phyloP scores from a whole-genome alignment of 2,329 filamentous ascomycete genomes.

The Calonectria hawksworthii region DNA sequence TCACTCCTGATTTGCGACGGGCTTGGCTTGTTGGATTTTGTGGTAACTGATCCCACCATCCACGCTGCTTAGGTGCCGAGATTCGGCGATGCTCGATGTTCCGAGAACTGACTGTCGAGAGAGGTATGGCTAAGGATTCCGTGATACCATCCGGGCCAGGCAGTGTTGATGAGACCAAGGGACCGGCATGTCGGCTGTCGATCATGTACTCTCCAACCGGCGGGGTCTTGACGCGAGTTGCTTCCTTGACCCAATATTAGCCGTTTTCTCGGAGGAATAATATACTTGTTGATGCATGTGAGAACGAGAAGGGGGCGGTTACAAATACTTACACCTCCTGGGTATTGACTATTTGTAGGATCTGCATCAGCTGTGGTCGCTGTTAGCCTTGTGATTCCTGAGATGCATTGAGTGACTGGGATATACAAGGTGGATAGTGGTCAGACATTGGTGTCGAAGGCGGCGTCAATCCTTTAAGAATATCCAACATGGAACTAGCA shows the following conservation, averaged over 20 bases:
- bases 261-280: neutral
- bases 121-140: neutral
- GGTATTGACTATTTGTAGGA: conserved; percentile 46
- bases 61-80: conserved; percentile 43
- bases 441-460: conserved; percentile 47
- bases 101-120: conserved; percentile 28
- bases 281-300: neutral
- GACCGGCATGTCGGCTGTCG: conserved; percentile 55
- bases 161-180: conserved; percentile 59
- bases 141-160: conserved; percentile 35
- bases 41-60: conserved; percentile 55
- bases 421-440: conserved; percentile 26
- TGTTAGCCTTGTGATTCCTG: conserved; percentile 10
- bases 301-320: neutral
- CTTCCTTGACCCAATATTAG: conserved; percentile 56
- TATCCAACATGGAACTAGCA: conserved; percentile 58
- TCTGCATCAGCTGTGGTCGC: conserved; percentile 25
- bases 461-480: conserved; percentile 55
- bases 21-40: conserved; percentile 38
- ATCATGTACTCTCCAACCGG: conserved; percentile 56
- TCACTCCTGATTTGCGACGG: conserved; percentile 25
- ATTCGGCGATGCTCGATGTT: conserved; percentile 40
- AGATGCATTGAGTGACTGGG: neutral
- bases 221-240: conserved; percentile 62
- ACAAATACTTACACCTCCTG: conserved; percentile 49